Evolutionary conservation across 2,329 filamentous ascomycete genomes (phyloP), one percentile per base, ranked within the genome.

Genomic region (Sporothrix humicola): DNA sequence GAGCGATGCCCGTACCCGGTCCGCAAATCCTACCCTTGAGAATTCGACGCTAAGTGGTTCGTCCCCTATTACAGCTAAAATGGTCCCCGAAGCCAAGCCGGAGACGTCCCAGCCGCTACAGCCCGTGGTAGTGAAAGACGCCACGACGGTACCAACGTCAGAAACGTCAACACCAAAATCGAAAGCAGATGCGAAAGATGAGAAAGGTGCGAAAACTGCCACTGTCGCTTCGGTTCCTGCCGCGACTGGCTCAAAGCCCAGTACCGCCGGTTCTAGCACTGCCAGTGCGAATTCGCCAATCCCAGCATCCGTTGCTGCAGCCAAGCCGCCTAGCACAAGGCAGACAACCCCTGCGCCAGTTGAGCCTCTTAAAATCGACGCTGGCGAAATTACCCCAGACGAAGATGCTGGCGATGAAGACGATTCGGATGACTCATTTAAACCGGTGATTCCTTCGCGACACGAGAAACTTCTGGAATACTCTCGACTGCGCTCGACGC

Each of bases 41-140:
- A 52, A 50, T n/a, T 42, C 71, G 54, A 54, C 52, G 63, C 76
- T 77, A 77, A 77, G 73, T 37, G 69, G 46, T 73, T 54, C 56
- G 31, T 72, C 72, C 72, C 42, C 71, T 66, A 71, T 74, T 74
- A 72, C 76, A 75, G 71, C 76, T 75, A 13, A 46, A 46, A 68
- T 72, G 54, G 20, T 72, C 59, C 48, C 74, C 73, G 26, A 74
- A 74, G n/a, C 66, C 74, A 44, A 66, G 54, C 74, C 75, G 73
- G 48, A 74, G 37, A 65, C 72, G 52, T 9, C 73, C 37, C 44
- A 70, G 63, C n/a, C 75, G 75, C 8, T 76, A 75, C 76, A 74
- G 56, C 37, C 74, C 73, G 9, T 77, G 75, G 76, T 72, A 65
- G 63, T 37, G 17, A 56, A 37, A 26, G 26, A 52, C 5, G 44